Evolutionary conservation across 768 basidiomycete species (phyloP).

Genomic region (Lactarius sanguifluus): DNA sequence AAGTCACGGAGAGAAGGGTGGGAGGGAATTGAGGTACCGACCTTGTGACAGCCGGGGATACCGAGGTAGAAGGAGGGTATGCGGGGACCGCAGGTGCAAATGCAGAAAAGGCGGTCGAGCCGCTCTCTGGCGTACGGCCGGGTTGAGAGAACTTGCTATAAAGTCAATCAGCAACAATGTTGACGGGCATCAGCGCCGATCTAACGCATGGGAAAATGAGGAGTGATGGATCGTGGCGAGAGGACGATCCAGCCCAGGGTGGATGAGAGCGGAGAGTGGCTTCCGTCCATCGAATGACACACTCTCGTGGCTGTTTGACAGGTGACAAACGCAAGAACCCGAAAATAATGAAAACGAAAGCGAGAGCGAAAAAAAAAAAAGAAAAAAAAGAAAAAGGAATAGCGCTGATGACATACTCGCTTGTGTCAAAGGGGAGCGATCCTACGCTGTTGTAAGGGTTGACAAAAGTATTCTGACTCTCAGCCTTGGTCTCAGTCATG

Average conservation of each 20-base stretch:
- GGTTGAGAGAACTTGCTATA: constrained; percentile 30
- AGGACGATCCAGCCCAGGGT: constrained; percentile 24
- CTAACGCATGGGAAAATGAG: constrained; percentile 23
- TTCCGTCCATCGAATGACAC: constrained; percentile 25
- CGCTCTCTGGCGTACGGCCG: constrained; percentile 12
- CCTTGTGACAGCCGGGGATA: constrained; percentile 30
- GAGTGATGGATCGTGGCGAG: constrained; percentile 22
- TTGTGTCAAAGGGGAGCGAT: constrained; percentile 20
- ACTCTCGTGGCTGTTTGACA: constrained; percentile 27
- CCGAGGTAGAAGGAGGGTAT: constrained; percentile 25
- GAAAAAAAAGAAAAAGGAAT: not conserved
- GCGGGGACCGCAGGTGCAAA: constrained; percentile 20
- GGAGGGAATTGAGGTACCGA: constrained; percentile 14
- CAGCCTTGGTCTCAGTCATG: constrained; percentile 26
- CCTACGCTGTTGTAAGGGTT: constrained; percentile 22
- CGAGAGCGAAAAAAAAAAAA: not conserved
- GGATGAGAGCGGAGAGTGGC: constrained; percentile 1
- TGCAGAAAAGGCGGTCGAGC: constrained; percentile 24
- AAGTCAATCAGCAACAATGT: constrained; percentile 28
- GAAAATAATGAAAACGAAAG: not conserved
- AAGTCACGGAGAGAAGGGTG: constrained; percentile 10
- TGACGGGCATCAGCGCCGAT: constrained; percentile 26
- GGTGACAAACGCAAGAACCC: constrained; percentile 21
- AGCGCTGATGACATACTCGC: constrained; percentile 18
- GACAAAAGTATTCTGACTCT: constrained; percentile 20